phyloP scores from a whole-genome alignment of 495 filamentous ascomycete genomes.

The Penicillium waksmanii region DNA sequence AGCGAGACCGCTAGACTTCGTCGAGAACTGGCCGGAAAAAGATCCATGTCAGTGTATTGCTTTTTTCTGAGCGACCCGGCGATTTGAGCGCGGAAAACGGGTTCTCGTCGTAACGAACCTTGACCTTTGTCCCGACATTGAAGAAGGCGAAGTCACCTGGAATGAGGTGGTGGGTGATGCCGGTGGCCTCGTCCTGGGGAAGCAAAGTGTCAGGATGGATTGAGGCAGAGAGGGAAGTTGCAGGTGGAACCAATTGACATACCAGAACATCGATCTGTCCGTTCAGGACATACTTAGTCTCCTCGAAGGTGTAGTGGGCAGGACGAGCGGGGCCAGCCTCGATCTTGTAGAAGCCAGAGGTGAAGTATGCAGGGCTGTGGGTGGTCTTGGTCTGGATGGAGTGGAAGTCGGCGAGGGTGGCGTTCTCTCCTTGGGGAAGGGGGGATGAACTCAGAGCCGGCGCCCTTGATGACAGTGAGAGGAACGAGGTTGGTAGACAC shows the following conservation, averaged over 20 bases:
- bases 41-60: conserved; percentile 10
- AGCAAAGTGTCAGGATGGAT: neutral
- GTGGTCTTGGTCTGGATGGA: conserved; percentile 35
- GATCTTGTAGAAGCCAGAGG: conserved; percentile 31
- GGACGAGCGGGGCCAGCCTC: conserved; percentile 4
- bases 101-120: conserved; percentile 24
- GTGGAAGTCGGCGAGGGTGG: conserved; percentile 36
- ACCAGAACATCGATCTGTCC: conserved; percentile 39
- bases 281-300: conserved; percentile 25
- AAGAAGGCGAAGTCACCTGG: conserved; percentile 41
- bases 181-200: conserved; percentile 38
- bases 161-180: conserved; percentile 36
- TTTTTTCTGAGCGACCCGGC: neutral
- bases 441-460: conserved; percentile 35
- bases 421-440: conserved; percentile 35
- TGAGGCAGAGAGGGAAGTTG: neutral
- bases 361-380: conserved; percentile 32
- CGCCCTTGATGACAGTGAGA: conserved; percentile 39
- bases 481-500: conserved; percentile 33
- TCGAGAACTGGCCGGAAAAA: conserved; percentile 33
- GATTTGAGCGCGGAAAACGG: neutral
- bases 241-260: conserved; percentile 3
- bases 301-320: conserved; percentile 6
- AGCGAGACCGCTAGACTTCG: conserved; percentile 34
- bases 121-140: conserved; percentile 37